phyloP scores from a whole-genome alignment of 441 rosid genomes.

The Adansonia gregorii region DNA sequence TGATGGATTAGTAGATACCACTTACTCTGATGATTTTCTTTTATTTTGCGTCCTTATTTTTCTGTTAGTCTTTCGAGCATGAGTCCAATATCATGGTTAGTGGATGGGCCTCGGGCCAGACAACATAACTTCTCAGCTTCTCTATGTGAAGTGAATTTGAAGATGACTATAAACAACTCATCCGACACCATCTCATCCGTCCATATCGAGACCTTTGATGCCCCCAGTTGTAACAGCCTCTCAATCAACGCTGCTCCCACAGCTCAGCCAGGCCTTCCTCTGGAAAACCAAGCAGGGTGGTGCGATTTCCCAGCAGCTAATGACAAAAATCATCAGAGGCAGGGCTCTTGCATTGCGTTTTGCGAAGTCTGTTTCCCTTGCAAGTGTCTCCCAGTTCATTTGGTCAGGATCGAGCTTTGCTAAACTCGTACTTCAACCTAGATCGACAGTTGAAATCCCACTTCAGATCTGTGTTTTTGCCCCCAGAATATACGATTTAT shows the following conservation, averaged over 20 bases:
- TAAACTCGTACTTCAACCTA: conserved; percentile 56
- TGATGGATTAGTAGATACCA: background rate
- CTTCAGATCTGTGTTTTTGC: conserved; percentile 77
- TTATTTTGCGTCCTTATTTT: conserved; percentile 6
- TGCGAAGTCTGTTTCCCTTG: conserved; percentile 44
- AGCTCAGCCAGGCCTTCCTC: conserved; percentile 32
- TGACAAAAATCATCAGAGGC: conserved; percentile 59
- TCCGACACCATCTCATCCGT: conserved; percentile 55
- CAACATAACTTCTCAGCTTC: conserved; percentile 68
- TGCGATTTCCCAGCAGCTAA: conserved; percentile 46
- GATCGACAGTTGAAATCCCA: conserved; percentile 60
- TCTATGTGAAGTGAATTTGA: conserved; percentile 66
- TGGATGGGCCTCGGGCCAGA: conserved; percentile 64
- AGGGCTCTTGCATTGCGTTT: conserved; percentile 41
- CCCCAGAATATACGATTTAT: conserved; percentile 77
- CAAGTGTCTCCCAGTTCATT: conserved; percentile 66
- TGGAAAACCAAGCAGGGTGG: conserved; percentile 77
- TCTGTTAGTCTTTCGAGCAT: conserved; percentile 51
- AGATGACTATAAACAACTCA: conserved; percentile 78
- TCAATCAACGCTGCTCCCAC: conserved; percentile 33
- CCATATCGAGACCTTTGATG: conserved; percentile 54
- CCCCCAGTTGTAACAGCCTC: conserved; percentile 33
- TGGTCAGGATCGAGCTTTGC: conserved; percentile 88
- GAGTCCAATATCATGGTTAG: conserved; percentile 74
- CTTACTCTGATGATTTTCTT: conserved; percentile 14